phyloP scores from a whole-genome alignment of 2,329 filamentous ascomycete genomes.

The Fusarium sarcochroum region DNA sequence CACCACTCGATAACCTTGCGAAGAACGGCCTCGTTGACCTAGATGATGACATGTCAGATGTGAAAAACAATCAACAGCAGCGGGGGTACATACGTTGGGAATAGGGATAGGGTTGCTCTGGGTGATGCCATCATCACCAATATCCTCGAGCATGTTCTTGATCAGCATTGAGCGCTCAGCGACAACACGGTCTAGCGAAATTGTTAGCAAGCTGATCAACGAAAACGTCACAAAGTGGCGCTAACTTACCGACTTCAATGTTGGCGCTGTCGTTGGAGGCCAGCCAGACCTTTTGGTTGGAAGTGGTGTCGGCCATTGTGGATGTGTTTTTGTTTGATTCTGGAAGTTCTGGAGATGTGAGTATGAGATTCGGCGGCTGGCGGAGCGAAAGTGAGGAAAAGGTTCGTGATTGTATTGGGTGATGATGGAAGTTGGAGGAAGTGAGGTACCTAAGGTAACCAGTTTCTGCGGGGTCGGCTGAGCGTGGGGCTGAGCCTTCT shows the following conservation, averaged over 20 bases:
- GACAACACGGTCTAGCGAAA: constrained; percentile 77
- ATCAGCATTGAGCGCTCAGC: constrained; percentile 94
- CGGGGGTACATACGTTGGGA: constrained; percentile 74
- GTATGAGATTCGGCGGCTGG: constrained; percentile 3
- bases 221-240: constrained; percentile 26
- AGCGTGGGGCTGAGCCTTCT: constrained; percentile 36
- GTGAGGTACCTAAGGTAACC: constrained; percentile 30
- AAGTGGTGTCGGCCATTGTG: constrained; percentile 56
- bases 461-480: constrained; percentile 48
- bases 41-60: constrained; percentile 31
- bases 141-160: constrained; percentile 98
- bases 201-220: constrained; percentile 32
- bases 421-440: constrained; percentile 46
- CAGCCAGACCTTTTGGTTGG: constrained; percentile 62
- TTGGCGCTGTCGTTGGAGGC: constrained; percentile 65
- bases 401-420: constrained; percentile 27
- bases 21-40: constrained; percentile 94
- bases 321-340: constrained; percentile 16
- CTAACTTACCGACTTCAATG: constrained; percentile 63
- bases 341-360: constrained; percentile 18
- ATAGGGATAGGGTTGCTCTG: constrained; percentile 83
- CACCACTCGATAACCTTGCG: constrained; percentile 99
- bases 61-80: constrained; percentile 16
- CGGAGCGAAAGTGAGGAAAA: constrained; percentile 3
- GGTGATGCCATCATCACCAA: constrained; percentile 74